Percentiles rank a stretch among this genome's conserved stretches.
phyloP scores from a whole-genome alignment of 192 early-diverging fungal species.

The Podila minutissima region DNA sequence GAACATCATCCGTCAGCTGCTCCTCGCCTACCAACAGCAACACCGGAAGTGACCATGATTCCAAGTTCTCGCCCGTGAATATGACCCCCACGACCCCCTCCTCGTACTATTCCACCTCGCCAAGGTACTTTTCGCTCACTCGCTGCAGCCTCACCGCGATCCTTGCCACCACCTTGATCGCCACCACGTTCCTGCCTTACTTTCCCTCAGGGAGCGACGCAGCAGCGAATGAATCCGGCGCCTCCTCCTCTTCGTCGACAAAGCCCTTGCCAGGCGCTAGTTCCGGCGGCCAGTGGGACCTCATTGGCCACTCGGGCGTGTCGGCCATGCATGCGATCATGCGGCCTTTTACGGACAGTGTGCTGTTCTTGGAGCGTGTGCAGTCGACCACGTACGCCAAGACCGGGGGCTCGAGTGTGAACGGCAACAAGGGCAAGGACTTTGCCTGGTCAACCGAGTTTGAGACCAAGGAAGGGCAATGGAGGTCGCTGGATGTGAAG shows the following conservation, averaged over 20 bases:
- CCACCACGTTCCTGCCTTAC: background rate
- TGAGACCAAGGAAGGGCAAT: constrained; percentile 24
- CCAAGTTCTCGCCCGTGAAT: background rate
- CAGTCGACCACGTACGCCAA: constrained; percentile 31
- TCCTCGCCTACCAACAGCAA: background rate
- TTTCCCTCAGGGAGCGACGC: constrained; percentile 14
- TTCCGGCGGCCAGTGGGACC: constrained; percentile 49
- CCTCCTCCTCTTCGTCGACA: background rate
- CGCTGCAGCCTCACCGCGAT: constrained; percentile 10
- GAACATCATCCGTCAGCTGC: background rate
- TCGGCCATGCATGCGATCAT: constrained; percentile 50
- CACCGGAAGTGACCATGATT: too few species aligned
- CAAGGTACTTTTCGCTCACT: constrained; percentile 14
- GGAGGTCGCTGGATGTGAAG: constrained; percentile 30
- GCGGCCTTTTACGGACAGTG: constrained; percentile 37
- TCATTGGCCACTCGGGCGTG: constrained; percentile 50
- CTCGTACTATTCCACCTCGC: background rate
- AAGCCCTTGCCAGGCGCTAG: constrained; percentile 10
- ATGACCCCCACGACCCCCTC: background rate
- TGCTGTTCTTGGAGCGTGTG: constrained; percentile 40
- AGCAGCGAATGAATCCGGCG: constrained; percentile 7
- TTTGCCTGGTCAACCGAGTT: constrained; percentile 52
- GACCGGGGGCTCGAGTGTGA: constrained; percentile 19
- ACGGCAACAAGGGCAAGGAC: constrained; percentile 19
- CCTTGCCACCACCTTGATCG: constrained; percentile 8